Percentiles rank a stretch among this genome's conserved stretches.
Evolutionary conservation across 148 eudicot species (phyloP).

Genomic region (Cornus suecica): DNA sequence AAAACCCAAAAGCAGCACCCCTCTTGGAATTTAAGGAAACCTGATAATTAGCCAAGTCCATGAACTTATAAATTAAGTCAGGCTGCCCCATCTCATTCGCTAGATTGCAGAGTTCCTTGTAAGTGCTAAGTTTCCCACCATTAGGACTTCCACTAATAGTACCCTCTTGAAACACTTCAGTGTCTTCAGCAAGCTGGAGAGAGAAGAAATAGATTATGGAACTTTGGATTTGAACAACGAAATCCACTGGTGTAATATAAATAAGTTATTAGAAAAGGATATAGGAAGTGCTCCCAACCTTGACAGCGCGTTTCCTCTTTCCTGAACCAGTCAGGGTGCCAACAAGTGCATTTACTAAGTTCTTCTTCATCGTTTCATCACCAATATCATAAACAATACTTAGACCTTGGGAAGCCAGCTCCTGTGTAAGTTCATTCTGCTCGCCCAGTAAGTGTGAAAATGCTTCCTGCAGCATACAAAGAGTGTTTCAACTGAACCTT

Average conservation of each 20-base stretch:
- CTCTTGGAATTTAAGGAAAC: slow-evolving; percentile 92
- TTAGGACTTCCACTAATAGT: slow-evolving; percentile 75
- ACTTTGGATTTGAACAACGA: background rate
- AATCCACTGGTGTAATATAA: background rate
- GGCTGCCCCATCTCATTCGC: slow-evolving; percentile 99
- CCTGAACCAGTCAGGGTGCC: slow-evolving; percentile 95
- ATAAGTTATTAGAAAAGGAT: background rate
- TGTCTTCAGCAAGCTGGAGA: slow-evolving; percentile 76
- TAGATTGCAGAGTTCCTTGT: slow-evolving; percentile 89
- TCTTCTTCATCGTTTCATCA: slow-evolving; percentile 78
- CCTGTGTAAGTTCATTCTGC: slow-evolving; percentile 93
- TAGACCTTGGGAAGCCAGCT: slow-evolving; percentile 95
- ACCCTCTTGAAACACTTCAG: slow-evolving; percentile 95
- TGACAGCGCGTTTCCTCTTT: slow-evolving; percentile 92
- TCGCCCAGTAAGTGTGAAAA: slow-evolving; percentile 90
- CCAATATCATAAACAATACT: slow-evolving; percentile 97
- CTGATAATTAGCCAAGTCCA: slow-evolving; percentile 97
- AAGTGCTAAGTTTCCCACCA: slow-evolving; percentile 91
- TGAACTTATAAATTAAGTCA: slow-evolving; percentile 88
- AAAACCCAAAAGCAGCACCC: slow-evolving; percentile 98
- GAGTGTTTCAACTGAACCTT: background rate
- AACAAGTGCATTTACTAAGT: slow-evolving; percentile 85
- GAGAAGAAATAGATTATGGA: slow-evolving; percentile 3
- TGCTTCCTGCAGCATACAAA: slow-evolving; percentile 64
- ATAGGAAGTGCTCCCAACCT: slow-evolving; percentile 38